These are phyloP conservation scores for Venturia oleaginea DNA, from an alignment of 2,329 filamentous ascomycete species.

Conservation along the genomic window DNA sequence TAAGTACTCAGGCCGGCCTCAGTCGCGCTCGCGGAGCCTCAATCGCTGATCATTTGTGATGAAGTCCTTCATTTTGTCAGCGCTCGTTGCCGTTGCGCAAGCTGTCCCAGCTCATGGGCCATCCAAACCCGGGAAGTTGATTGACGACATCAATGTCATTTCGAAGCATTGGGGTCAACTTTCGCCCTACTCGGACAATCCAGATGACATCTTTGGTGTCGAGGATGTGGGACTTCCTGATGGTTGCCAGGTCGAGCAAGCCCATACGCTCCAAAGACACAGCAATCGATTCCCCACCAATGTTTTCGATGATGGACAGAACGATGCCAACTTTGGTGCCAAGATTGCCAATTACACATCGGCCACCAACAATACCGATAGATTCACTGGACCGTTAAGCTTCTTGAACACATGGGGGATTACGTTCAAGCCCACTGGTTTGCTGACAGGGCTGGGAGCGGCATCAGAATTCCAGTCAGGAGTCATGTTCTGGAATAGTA, in stretches of 20 bases:
- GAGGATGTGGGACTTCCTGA: constrained; percentile 38
- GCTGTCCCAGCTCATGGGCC: background rate
- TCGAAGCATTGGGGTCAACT: constrained; percentile 40
- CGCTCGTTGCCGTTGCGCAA: background rate
- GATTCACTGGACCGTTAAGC: constrained; percentile 39
- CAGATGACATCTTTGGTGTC: constrained; percentile 39
- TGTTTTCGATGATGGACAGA: constrained; percentile 37
- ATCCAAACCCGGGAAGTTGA: constrained; percentile 14
- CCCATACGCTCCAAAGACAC: constrained; percentile 46
- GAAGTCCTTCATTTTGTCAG: background rate
- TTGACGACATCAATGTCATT: constrained; percentile 27
- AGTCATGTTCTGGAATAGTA: constrained; percentile 43
- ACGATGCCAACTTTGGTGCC: constrained; percentile 39
- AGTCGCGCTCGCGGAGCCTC: background rate
- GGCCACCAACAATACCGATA: constrained; percentile 21
- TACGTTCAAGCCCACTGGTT: constrained; percentile 39
- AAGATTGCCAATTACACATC: constrained; percentile 41
- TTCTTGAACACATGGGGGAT: constrained; percentile 37
- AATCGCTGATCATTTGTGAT: background rate
- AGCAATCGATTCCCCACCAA: constrained; percentile 43
- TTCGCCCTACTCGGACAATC: constrained; percentile 39
- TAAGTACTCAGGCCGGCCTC: background rate
- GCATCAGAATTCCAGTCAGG: constrained; percentile 42
- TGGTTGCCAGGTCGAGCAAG: constrained; percentile 48
- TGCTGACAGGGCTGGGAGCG: constrained; percentile 42